Base-by-base conservation (phyloP, 2,329 filamentous ascomycete species). In the Alternaria metachromatica region DNA sequence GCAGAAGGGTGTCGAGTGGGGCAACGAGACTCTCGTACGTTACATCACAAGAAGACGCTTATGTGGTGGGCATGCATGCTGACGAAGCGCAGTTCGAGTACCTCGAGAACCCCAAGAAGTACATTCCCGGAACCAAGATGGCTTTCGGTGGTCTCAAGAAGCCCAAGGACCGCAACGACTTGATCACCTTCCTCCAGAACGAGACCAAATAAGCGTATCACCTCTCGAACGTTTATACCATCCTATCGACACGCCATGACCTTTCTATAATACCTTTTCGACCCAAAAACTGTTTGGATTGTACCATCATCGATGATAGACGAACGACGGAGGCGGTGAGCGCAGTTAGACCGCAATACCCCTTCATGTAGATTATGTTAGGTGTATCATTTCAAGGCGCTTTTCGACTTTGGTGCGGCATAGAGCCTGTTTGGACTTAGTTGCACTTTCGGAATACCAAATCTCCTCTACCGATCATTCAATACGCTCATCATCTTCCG, bases 21-120 rank as follows among this genome's bases (percentile, higher is more conserved):
- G 93, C 75, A 90, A 97, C 81, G 83, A 89, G 72, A 92, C 92
- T 84, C 89, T 99, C 78, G 92, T 95, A 88, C 63, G 88, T 46
- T 25, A 54, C 20, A 10, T 20, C 49, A 20, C n/a, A 20, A n/a
- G 6, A 33, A 28, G 1, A 46, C n/a, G 48, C 8, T 13, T 12
- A n/a, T 4, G 6, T 7, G 13, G 6, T 10, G 7, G 13, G 13
- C 15, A 26, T 11, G 23, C 6, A 33, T 20, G 54, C 72, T 75
- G 74, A 71, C 60, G 44, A 33, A 53, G 12, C 30, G 53, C 76
- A 94, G 92, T 98, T 97, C 86, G 88, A 90, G 74, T 99, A 99
- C 90, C 94, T 99, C 80, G 96, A 99, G 90, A 98, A 98, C 92
- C 96, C 96, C 86, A 99, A 99, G 92, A 98, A 98, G 89, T 99